Evolutionary conservation across 176 grass and related monocot species (phyloP), one percentile per base, ranked within the genome.

Genomic region (Hsuehochloa calcarea): DNA sequence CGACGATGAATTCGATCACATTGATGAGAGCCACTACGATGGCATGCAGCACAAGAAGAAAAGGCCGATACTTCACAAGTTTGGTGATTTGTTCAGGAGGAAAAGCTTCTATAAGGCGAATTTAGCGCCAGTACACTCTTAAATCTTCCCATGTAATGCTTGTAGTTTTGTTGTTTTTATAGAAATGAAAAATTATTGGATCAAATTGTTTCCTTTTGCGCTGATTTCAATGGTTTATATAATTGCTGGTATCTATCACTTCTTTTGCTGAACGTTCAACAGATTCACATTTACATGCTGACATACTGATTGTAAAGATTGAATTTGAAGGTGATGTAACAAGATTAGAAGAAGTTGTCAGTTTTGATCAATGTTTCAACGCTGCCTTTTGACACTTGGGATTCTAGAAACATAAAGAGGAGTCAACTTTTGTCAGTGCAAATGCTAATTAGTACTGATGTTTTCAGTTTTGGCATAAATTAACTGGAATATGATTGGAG

Each of bases 61-160:
- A 72, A 75, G 84, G 61, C 82, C 77, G 0, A 89, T 99, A 40
- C 71, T 91, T 37, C 84, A 84, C 34, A 99, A 90, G 89, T 92
- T 99, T 23, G 93, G 91, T 5, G 93, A 90, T 41, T 73, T 93
- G 23, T 87, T 98, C 72, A 86, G 87, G 75, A 90, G 87, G 89
- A 95, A 89, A 76, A 91, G 87, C 69, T 85, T 87, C 65, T 72
- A 93, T 34, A 93, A 91, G 67, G n/a, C 81, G 2, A 87, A 82
- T 68, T 83, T 78, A 19, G 68, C 72, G 31, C 90, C 84, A 27
- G 77, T 89, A 43, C 73, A 75, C 65, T 60, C 58, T 77, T 71
- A 47, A 77, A 60, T 63, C 26, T 17, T 9, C 1, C 2, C 17
- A n/a, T 80, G 65, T 78, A 69, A 78, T 64, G 14, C 13, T 35